A percentile compares a stretch with the other conserved stretches of the same genome.
These are phyloP conservation scores for Trametes polyzona DNA, from an alignment of 1,284 basidiomycete genomes.

Conservation along the genomic window DNA sequence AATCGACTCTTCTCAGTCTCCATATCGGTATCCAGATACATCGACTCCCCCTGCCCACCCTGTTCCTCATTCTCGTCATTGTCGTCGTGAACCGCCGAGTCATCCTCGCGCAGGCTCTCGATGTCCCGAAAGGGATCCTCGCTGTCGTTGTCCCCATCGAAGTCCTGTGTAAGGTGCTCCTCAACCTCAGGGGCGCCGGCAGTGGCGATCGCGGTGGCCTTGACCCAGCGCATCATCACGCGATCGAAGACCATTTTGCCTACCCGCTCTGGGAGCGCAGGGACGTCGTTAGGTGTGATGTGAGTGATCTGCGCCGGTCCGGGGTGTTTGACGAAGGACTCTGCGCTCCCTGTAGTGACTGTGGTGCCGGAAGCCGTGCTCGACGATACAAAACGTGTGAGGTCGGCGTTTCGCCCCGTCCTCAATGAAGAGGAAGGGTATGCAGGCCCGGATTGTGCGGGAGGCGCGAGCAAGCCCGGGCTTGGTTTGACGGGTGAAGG, in stretches of 20 bases:
- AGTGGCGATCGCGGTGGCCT: conserved; percentile 47
- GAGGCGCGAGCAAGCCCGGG: conserved; percentile 28
- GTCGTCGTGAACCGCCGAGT: conserved; percentile 12
- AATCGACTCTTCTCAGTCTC: conserved; percentile 51
- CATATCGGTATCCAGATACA: conserved; percentile 31
- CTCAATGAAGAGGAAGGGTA: conserved; percentile 58
- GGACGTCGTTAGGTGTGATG: conserved; percentile 82
- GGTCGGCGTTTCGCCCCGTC: conserved; percentile 63
- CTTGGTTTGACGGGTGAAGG: conserved; percentile 20
- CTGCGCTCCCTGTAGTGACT: conserved; percentile 68
- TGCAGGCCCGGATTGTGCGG: conserved; percentile 33
- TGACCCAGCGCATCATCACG: conserved; percentile 83
- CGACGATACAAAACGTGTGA: conserved; percentile 86
- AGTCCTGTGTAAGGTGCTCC: conserved; percentile 41
- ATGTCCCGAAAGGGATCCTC: conserved; percentile 89
- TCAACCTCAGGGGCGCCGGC: conserved; percentile 41
- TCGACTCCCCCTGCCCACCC: conserved; percentile 33
- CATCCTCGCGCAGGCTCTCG: conserved; percentile 76
- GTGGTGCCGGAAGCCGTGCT: conserved; percentile 80
- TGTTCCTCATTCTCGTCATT: conserved; percentile 25
- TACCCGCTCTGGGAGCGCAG: conserved; percentile 72
- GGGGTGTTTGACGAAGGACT: conserved; percentile 83
- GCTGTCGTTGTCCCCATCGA: conserved; percentile 53
- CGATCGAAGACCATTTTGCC: conserved; percentile 89
- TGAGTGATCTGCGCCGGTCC: conserved; percentile 76